Conservation (phyloP, 2,329 filamentous ascomycete species). For the Hymenoscyphus infarciens region DNA sequence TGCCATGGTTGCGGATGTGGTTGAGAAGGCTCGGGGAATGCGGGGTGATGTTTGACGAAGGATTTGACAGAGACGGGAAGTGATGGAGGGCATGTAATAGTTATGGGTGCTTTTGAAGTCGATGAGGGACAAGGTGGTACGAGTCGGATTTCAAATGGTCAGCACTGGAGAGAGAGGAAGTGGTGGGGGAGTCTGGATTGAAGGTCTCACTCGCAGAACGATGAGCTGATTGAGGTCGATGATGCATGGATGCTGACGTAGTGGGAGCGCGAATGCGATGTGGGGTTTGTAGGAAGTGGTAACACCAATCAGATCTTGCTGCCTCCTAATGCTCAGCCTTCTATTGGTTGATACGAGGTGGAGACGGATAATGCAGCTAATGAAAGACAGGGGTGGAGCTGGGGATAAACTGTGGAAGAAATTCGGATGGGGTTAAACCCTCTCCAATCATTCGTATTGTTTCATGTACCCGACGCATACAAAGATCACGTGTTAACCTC, state of each 20-base stretch:
- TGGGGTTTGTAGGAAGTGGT: not conserved
- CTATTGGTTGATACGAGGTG: not conserved
- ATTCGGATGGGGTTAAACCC: not conserved
- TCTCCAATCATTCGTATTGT: too few relatives aligned
- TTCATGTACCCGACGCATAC: too few relatives aligned
- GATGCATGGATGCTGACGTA: constrained; percentile 4
- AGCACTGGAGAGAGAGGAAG: not conserved
- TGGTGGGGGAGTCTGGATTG: not conserved
- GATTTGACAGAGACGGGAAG: constrained; percentile 16
- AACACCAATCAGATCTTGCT: not conserved
- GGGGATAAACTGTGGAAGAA: not conserved
- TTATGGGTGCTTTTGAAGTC: not conserved
- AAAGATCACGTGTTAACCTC: too few relatives aligned
- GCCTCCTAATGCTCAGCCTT: not conserved
- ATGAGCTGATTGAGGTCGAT: constrained; percentile 2
- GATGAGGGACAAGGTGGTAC: not conserved
- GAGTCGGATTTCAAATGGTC: not conserved
- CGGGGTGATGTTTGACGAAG: constrained; percentile 18
- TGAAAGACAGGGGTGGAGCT: not conserved
- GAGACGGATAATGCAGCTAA: not conserved
- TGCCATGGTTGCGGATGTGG: constrained; percentile 35
- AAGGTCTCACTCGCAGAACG: not conserved
- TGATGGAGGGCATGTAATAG: constrained; percentile 16
- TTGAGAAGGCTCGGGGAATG: constrained; percentile 20
- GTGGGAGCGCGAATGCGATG: not conserved